Evolutionary conservation across 2,329 filamentous ascomycete genomes (phyloP), one percentile per base, ranked within the genome.

Genomic region (Phaeosphaeriaceae sp.): DNA sequence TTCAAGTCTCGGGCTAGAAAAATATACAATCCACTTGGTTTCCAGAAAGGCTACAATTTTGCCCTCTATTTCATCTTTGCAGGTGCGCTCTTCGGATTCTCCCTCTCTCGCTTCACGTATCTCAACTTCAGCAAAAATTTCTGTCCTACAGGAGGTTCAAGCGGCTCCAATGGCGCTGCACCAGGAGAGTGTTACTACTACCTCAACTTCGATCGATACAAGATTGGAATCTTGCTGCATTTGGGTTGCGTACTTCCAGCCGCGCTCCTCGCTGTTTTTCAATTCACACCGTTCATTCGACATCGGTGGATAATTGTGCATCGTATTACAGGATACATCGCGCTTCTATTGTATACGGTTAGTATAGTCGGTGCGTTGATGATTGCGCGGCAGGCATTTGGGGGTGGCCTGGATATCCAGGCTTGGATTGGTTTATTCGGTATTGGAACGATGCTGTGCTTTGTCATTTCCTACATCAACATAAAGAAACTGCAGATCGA

Each of bases 401-500:
- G 84, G 1, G 85, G 85, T 1, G 76, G 73, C 0, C 34, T 84
- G 0, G 77, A 79, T 2, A 76, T 77, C 2, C 83, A 85, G 57
- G 64, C 70, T 0, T 75, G 61, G 1, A 64, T 79, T 0, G 78
- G 78, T 0, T 43, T 77, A 0, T 60, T 83, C 0, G 77, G 70
- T 1, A 72, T 83, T 23, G 61, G 77, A 7, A 81, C 81, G 2
- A 65, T 79, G 0, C 54, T 66, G 1, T 74, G 76, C 8, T 64
- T 83, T 18, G 52, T 62, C 0, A 50, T 86, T 35, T 80, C 83
- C 1, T 79, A 78, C 26, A 73, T 80, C 63, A 85, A 85, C 53
- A 79, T 87, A 65, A 85, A 82, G 64, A 71, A 75, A 2, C 67
- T 86, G 2, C 83, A 86, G 60, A 83, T 88, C 15, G 61, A 67